Evolutionary conservation across 768 basidiomycete species (phyloP).

Genomic region (Russula olivacea): DNA sequence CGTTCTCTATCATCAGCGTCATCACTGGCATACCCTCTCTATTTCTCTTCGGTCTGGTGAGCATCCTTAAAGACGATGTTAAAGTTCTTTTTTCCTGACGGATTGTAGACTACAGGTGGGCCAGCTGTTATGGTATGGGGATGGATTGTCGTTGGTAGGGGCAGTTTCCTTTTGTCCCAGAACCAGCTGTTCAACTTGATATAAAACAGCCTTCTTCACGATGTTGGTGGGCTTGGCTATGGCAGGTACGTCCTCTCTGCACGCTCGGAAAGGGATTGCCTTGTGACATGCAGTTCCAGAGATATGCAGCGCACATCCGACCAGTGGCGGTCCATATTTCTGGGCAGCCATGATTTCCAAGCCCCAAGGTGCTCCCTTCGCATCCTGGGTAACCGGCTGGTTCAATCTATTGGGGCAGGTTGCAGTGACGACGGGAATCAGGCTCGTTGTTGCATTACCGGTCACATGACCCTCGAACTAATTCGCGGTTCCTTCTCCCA

Average conservation of each 20-base stretch:
- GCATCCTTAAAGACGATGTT: constrained; percentile 25
- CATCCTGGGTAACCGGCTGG: constrained; percentile 74
- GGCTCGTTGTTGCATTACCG: constrained; percentile 31
- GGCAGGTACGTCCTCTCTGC: constrained; percentile 46
- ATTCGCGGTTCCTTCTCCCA: constrained; percentile 24
- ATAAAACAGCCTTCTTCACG: constrained; percentile 51
- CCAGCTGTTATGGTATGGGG: constrained; percentile 77
- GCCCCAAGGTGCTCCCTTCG: constrained; percentile 51
- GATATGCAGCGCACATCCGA: constrained; percentile 58
- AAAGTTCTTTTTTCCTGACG: background rate
- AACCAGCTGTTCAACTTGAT: constrained; percentile 1
- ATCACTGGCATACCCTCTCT: constrained; percentile 68
- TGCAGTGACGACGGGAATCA: constrained; percentile 70
- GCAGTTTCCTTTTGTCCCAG: background rate
- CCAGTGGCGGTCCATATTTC: constrained; percentile 70
- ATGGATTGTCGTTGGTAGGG: constrained; percentile 57
- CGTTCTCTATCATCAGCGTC: constrained; percentile 71
- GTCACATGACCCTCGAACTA: background rate
- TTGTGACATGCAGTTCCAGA: constrained; percentile 27
- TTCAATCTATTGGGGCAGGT: constrained; percentile 73
- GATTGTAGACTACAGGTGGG: constrained; percentile 60
- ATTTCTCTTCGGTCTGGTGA: constrained; percentile 61
- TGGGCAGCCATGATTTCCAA: constrained; percentile 75
- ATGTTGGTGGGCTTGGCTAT: constrained; percentile 68
- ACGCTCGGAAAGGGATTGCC: background rate